A percentile compares a stretch with the other conserved stretches of the same genome.
Conservation (phyloP, 2,329 filamentous ascomycete species). For the Myotisia sp. region DNA sequence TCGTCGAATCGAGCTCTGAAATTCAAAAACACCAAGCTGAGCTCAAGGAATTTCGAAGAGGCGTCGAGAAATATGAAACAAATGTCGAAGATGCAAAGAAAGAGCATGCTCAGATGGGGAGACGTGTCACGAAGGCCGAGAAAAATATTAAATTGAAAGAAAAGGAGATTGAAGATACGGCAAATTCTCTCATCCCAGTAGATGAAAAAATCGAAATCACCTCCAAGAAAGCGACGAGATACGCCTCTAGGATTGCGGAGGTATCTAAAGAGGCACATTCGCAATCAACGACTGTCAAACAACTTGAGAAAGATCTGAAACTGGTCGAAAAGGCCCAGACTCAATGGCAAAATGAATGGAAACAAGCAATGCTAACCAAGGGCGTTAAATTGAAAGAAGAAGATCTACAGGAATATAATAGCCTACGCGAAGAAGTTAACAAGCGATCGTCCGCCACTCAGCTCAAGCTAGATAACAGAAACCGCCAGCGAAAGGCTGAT, state of each 20-base stretch:
- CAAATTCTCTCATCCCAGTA: conserved; percentile 73
- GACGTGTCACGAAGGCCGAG: conserved; percentile 69
- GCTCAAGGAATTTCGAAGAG: conserved; percentile 78
- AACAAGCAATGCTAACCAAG: conserved; percentile 68
- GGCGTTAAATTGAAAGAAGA: conserved; percentile 72
- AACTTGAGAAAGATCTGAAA: conserved; percentile 65
- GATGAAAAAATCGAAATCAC: conserved; percentile 83
- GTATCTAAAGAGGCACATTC: conserved; percentile 63
- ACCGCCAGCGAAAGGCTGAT: conserved; percentile 78
- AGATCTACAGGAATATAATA: conserved; percentile 81
- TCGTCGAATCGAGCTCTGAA: conserved; percentile 78
- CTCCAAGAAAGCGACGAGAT: conserved; percentile 52
- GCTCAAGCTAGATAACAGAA: conserved; percentile 69
- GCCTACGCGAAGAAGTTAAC: conserved; percentile 69
- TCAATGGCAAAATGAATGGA: conserved; percentile 78
- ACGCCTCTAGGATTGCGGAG: conserved; percentile 52
- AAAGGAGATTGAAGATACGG: conserved; percentile 71
- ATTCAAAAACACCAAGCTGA: conserved; percentile 93
- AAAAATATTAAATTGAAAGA: conserved; percentile 73
- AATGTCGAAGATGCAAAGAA: conserved; percentile 67
- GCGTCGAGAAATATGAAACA: conserved; percentile 69
- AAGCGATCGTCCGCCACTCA: conserved; percentile 69
- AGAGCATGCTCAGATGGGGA: conserved; percentile 63
- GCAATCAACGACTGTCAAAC: conserved; percentile 53
- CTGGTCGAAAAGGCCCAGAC: conserved; percentile 80